Evolutionary conservation across 805 yeast species (phyloP), one percentile per base, ranked within the genome.

Genomic region (Zygotorulaspora danielsina): DNA sequence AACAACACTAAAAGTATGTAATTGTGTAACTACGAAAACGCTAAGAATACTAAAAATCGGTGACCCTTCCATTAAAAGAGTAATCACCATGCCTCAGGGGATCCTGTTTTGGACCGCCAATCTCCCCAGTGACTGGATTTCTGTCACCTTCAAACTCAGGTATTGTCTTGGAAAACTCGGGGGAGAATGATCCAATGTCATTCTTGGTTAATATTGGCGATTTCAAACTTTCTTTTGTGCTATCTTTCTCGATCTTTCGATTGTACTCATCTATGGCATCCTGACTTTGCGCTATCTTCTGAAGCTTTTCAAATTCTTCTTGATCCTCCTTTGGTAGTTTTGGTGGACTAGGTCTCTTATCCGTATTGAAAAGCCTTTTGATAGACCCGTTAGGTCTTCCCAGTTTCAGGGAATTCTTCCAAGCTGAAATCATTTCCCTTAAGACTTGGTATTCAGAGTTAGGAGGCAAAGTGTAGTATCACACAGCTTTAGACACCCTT

Each of bases 101-200:
- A 57, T 93, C 97, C 62, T 93, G 97, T 57, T 93, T 93, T 18
- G 98, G 98, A 0, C 98, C 98, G 34, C 96, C 96, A 16, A 82
- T 71, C 64, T 93, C 98, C 3, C 98, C 98, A 1, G 98, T 93
- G 42, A 70, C 74, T 0, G 98, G 98, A 58, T 93, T 93, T 12
- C 73, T 78, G 46, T 88, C 89, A 1, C 98, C 98, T 63, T 89
- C 96, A 58, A 93, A 93, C 56, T 93, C 98, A 2, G 96, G 95
- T 39, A 88, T 81, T 3, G 88, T 81, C 61, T 82, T 78, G 59
- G 83, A 72, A 48, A 71, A 77, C 40, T 77, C 84, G 1, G 89
- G 83, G 1, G 82, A 79, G 51, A 81, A 75, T 4, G 70, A 66
- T 5, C 84, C 84, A 34, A 82, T 73, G 51, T 81, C 84, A 19